Evolutionary conservation across 768 basidiomycete species (phyloP).

Genomic region (Kwoniella mangroviensis): DNA sequence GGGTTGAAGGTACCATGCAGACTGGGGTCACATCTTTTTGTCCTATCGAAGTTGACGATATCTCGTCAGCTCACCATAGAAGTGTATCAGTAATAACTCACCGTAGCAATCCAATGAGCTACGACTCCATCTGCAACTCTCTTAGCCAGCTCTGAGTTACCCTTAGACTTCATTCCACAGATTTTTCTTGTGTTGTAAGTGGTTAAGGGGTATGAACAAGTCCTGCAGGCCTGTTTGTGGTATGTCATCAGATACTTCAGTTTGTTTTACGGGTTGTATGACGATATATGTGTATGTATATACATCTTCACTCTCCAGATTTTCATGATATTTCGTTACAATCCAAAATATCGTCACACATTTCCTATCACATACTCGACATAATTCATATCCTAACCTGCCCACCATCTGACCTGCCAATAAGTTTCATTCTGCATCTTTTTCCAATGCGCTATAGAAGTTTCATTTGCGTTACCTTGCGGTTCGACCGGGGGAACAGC

Average conservation of each 20-base stretch:
- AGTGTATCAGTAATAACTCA: conserved; percentile 20
- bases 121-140: conserved; percentile 16
- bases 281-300: too few species aligned
- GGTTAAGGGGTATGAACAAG: too few species aligned
- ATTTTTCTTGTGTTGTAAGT: background rate
- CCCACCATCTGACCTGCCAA: conserved; percentile 17
- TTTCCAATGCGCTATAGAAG: conserved; percentile 15
- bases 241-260: too few species aligned
- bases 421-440: conserved; percentile 8
- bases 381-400: background rate
- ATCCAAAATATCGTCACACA: too few species aligned
- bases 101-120: conserved; percentile 17
- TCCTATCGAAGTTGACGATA: too few species aligned
- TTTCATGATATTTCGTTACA: too few species aligned
- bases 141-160: conserved; percentile 5
- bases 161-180: conserved; percentile 25
- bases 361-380: too few species aligned
- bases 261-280: too few species aligned
- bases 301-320: too few species aligned
- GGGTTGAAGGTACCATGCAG: too few species aligned
- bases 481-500: background rate
- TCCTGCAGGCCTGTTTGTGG: too few species aligned
- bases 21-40: too few species aligned
- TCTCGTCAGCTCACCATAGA: background rate
- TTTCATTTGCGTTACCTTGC: background rate